Evolutionary conservation across 1,284 basidiomycete genomes (phyloP), one percentile per base, ranked within the genome.

Genomic region (Meripilus lineatus): DNA sequence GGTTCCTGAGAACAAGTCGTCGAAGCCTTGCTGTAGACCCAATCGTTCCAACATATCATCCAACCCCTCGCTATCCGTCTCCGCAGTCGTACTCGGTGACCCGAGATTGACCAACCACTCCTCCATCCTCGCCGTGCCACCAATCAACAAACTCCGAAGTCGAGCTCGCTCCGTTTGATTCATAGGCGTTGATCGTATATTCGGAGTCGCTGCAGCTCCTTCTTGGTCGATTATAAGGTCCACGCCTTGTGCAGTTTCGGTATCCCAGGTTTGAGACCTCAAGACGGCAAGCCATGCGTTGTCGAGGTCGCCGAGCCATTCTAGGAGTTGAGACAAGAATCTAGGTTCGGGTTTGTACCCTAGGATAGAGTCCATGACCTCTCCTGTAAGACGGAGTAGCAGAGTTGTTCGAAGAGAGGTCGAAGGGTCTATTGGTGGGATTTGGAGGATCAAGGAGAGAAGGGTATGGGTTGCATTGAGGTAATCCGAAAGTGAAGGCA

Each of bases 131-230:
- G 74, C 69, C 26, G 74, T 72, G 1, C 79, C 82, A 2, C 70
- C 67, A 2, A 85, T 62, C 17, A 89, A 64, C 40, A 88, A 52
- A 55, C 84, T 86, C 25, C 75, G 65, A 21, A 88, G 57, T 13
- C 85, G 68, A 13, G 82, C 79, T 28, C 76, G 65, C 50, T 88
- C 85, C 3, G 86, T 89, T 55, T 83, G 79, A 48, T 64, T 84
- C 37, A 77, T 61, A 2, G 74, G 71, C 5, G 72, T 63, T 7
- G 71, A 66, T 38, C 32, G 36, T 28, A 28, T 4, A 14, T 57
- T 66, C 18, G 66, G 49, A 1, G 52, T 34, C n/a, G 15, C 53
- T 17, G 57, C 58, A 5, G 58, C 61, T 23, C 61, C 61, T 6
- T 42, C 41, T 17, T 30, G 18, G 2, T 66, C 62, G 10, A 67